Percentiles rank a stretch among this genome's conserved stretches.
phyloP scores from a whole-genome alignment of 192 early-diverging fungal genomes.

The Entophlyctis luteolus region DNA sequence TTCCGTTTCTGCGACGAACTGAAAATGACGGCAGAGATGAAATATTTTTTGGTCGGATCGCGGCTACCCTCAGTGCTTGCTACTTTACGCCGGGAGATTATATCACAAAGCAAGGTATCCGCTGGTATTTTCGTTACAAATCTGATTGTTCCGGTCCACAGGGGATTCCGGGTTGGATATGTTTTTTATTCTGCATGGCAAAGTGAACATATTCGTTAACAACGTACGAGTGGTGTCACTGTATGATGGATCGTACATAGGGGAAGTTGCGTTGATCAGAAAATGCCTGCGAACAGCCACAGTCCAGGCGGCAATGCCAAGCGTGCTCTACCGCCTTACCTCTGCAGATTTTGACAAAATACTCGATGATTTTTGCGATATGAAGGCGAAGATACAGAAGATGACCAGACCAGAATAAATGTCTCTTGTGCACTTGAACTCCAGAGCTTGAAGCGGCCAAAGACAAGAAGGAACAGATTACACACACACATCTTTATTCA shows the following conservation, averaged over 20 bases:
- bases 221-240: constrained; percentile 7
- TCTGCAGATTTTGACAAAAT: constrained; percentile 21
- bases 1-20: constrained; percentile 29
- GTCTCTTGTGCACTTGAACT: no score
- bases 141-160: no score
- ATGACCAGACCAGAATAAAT: no score
- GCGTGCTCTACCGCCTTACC: constrained; percentile 20
- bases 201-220: constrained; percentile 25
- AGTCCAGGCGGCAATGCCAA: constrained; percentile 13
- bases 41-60: constrained; percentile 25
- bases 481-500: no score
- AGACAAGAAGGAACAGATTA: no score
- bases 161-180: constrained; percentile 22
- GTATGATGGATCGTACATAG: constrained; percentile 32
- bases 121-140: no score
- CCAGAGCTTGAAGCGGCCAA: no score
- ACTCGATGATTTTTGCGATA: constrained; percentile 18
- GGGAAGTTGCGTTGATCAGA: constrained; percentile 13
- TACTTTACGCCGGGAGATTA: constrained; percentile 27
- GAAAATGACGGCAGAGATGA: constrained; percentile 30
- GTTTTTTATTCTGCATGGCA: constrained; percentile 33
- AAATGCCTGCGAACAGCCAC: constrained; percentile 22
- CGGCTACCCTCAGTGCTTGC: constrained; percentile 23
- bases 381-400: neutral
- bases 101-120: constrained; percentile 32